Conservation (phyloP, 108 stramenopile species). For the Nitzschia sp. region DNA sequence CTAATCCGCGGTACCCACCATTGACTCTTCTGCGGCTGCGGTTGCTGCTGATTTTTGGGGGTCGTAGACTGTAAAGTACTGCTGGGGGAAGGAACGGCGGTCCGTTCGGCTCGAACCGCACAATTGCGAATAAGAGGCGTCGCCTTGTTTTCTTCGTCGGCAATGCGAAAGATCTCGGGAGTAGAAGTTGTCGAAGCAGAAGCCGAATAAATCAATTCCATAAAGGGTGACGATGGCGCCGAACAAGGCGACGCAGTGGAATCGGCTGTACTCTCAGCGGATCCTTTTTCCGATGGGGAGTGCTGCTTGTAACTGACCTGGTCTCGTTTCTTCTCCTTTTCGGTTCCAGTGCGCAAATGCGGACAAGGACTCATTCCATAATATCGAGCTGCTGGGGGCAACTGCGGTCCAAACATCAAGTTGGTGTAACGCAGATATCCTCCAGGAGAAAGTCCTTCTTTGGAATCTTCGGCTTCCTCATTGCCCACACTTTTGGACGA, state of each 20-base stretch:
- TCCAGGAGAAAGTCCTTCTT: too few species aligned
- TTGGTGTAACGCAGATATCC: too few species aligned
- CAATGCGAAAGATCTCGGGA: slow-evolving; percentile 1
- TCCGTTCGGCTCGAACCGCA: neutral
- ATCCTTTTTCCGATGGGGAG: too few species aligned
- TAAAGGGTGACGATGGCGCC: neutral
- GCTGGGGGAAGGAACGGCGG: neutral
- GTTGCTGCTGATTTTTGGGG: neutral
- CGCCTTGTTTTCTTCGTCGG: neutral
- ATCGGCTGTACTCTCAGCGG: neutral
- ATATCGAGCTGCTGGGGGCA: too few species aligned
- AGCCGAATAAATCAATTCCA: slow-evolving; percentile 15
- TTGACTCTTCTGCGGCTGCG: neutral
- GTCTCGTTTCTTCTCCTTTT: too few species aligned
- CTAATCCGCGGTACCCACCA: slow-evolving; percentile 1
- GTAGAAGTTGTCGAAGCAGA: slow-evolving; percentile 4
- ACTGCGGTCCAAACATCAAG: too few species aligned
- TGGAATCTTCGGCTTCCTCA: too few species aligned
- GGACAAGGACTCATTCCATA: too few species aligned
- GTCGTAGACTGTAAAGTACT: slow-evolving; percentile 2
- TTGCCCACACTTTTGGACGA: too few species aligned
- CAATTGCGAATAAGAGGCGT: neutral
- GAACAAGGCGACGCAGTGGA: neutral
- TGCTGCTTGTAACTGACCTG: too few species aligned
- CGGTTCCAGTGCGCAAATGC: too few species aligned